Evolutionary conservation across 2,329 filamentous ascomycete genomes (phyloP), one percentile per base, ranked within the genome.

Genomic region (Stemphylium vesicarium): DNA sequence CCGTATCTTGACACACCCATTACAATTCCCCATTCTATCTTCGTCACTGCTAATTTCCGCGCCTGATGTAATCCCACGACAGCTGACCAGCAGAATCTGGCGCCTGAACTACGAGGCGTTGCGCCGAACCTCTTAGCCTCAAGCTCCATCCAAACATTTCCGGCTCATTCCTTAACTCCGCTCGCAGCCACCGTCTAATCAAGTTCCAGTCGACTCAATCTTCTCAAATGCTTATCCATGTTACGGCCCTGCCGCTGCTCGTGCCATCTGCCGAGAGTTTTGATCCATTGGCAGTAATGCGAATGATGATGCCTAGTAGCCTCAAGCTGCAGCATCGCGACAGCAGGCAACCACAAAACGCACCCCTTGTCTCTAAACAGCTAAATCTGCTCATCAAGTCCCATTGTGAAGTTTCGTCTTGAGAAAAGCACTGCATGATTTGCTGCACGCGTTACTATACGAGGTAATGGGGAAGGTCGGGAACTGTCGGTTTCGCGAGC

Each of bases 241-340:
- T 40, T 50, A 60, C 57, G 57, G 47, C 44, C 57, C 55, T 59
- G 50, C 62, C 58, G 58, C 57, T 49, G 35, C 36, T 53, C 53
- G 53, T 63, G 57, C 67, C 66, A 62, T 53, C 49, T 49, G 43
- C 53, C 60, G 42, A 52, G 47, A 44, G 58, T 38, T 37, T 57
- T 59, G 53, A 57, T 61, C 71, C 68, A 73, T 70, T 65, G 57
- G 59, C 41, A 61, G 11, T 39, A 12, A 20, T 45, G 57, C 52
- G 42, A 73, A 73, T 68, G 56, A 50, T 65, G 66, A 53, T 74
- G 71, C 71, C 71, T 74, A 57, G 52, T 42, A 62, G 59, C 62
- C 67, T 65, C 55, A 47, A 59, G 40, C 15, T n/a, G 8, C 18
- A 18, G 47, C 35, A 37, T 45, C 37, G 26, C 24, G 37, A 50